Evolutionary conservation across 352 stramenopile species (phyloP).

Genomic region (Peronospora belbahrii): DNA sequence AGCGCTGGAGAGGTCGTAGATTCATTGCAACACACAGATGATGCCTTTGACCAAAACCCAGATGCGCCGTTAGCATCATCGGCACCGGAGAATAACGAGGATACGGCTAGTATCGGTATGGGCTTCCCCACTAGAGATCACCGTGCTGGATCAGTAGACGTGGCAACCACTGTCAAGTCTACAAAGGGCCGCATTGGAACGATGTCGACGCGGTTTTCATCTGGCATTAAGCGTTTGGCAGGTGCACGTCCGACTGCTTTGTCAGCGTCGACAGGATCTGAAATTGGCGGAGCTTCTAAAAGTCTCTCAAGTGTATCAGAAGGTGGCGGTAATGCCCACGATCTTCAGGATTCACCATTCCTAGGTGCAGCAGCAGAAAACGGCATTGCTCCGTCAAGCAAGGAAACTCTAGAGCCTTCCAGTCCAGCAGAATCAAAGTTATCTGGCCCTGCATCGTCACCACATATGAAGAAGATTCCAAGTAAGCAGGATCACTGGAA

Average conservation of each 20-base stretch:
- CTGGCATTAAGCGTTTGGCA: conserved; percentile 51
- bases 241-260: conserved; percentile 18
- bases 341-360: conserved; percentile 11
- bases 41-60: conserved; percentile 11
- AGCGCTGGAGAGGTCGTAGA: conserved; percentile 32
- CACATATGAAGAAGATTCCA: conserved; percentile 28
- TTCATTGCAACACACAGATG: conserved; percentile 12
- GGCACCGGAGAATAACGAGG: conserved; percentile 11
- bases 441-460: conserved; percentile 9
- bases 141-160: conserved; percentile 35
- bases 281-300: conserved; percentile 9
- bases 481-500: conserved; percentile 65
- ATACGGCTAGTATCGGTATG: neutral
- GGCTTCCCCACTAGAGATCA: conserved; percentile 16
- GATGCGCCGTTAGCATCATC: conserved; percentile 18
- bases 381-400: conserved; percentile 1
- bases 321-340: conserved; percentile 13
- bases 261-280: conserved; percentile 14
- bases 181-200: conserved; percentile 56
- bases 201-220: conserved; percentile 71
- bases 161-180: conserved; percentile 51
- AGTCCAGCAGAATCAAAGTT: conserved; percentile 17
- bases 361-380: conserved; percentile 19
- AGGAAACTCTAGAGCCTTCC: conserved; percentile 10
- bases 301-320: conserved; percentile 28